Conservation (phyloP, 2,329 filamentous ascomycete species). For the Conoideocrella luteorostrata region DNA sequence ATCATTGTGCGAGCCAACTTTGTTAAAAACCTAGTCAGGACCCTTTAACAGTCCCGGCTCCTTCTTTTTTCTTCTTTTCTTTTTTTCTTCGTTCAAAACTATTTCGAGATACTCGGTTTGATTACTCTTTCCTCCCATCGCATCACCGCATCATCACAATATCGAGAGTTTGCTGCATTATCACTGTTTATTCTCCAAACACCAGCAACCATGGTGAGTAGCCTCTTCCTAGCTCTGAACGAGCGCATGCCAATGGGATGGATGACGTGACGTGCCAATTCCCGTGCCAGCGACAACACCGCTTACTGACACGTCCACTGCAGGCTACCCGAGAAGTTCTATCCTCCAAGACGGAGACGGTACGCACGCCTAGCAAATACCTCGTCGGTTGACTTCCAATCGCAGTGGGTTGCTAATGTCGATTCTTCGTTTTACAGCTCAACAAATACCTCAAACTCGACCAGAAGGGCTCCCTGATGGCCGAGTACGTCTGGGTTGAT, state of each 20-base stretch:
- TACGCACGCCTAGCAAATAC: conserved; percentile 14
- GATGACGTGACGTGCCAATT: too few species aligned
- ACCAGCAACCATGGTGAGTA: conserved; percentile 18
- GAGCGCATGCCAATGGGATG: not conserved
- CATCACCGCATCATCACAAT: not conserved
- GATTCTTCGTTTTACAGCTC: conserved; percentile 50
- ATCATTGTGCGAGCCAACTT: not conserved
- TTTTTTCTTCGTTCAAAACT: too few species aligned
- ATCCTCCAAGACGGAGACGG: conserved; percentile 27
- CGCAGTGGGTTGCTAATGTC: conserved; percentile 15
- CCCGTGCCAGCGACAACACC: not conserved
- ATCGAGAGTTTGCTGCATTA: not conserved
- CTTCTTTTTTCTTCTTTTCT: not conserved
- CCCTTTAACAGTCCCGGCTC: not conserved
- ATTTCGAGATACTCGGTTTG: too few species aligned
- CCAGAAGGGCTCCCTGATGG: conserved; percentile 83
- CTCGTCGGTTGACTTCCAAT: not conserved
- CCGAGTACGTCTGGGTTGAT: conserved; percentile 97
- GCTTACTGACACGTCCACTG: not conserved
- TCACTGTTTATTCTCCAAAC: not conserved
- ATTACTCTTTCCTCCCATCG: too few species aligned
- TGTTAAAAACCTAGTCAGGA: not conserved
- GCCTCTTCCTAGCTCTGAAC: not conserved
- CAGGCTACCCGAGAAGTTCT: conserved; percentile 23
- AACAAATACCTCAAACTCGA: conserved; percentile 87